phyloP scores from a whole-genome alignment of 2,329 filamentous ascomycete genomes.

The Trichoderma citrinoviride region DNA sequence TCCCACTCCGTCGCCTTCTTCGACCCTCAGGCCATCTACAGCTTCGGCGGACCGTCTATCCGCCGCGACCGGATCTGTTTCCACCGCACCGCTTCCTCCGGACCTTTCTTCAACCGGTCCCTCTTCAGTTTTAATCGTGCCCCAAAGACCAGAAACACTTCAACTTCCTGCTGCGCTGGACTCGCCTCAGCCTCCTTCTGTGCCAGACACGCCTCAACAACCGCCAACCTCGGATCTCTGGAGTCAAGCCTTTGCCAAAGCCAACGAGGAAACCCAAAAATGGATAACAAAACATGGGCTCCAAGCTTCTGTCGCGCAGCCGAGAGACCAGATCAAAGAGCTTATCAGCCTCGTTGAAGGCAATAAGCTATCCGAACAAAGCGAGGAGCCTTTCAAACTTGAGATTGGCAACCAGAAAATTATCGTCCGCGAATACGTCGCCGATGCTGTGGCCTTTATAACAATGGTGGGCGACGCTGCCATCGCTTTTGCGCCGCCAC shows the following conservation, averaged over 20 bases:
- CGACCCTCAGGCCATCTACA: background rate
- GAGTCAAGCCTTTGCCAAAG: background rate
- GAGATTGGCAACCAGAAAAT: background rate
- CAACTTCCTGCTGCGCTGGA: no score
- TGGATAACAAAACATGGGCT: background rate
- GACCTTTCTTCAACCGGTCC: background rate
- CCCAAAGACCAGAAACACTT: background rate
- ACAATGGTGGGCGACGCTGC: slow-evolving; percentile 7
- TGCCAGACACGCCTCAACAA: background rate
- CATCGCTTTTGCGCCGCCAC: background rate
- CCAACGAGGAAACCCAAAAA: background rate
- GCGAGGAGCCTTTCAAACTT: background rate
- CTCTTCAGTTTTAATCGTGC: background rate
- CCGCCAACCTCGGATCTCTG: background rate
- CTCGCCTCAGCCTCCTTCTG: no score
- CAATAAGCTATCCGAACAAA: slow-evolving; percentile 2
- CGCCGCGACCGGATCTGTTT: background rate
- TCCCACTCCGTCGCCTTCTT: background rate
- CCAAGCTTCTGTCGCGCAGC: background rate
- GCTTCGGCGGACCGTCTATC: background rate
- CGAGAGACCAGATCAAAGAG: background rate
- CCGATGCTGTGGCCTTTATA: slow-evolving; percentile 10
- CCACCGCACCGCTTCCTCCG: background rate
- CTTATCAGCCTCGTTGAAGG: background rate
- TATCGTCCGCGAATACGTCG: background rate